Conservation (phyloP, 169 alveolate genomes). For the Plasmodium berghei region DNA sequence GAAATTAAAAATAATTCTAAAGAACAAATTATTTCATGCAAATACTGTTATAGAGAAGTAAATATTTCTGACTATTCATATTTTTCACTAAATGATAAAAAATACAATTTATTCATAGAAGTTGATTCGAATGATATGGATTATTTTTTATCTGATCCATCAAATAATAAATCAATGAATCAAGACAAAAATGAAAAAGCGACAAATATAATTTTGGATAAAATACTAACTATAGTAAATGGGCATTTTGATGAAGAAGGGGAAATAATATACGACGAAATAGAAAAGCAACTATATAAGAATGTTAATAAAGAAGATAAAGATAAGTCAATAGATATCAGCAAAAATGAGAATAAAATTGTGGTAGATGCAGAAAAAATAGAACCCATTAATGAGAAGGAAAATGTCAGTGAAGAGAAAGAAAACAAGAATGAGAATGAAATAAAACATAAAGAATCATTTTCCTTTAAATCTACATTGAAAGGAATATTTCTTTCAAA, state of each 20-base stretch:
- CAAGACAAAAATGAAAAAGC: neutral
- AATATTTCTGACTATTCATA: slow-evolving; percentile 30
- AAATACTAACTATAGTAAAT: neutral
- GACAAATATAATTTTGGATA: neutral
- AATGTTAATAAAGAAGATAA: neutral
- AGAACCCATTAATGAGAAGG: neutral
- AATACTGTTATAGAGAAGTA: slow-evolving; percentile 62
- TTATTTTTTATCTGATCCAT: neutral
- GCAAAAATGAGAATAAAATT: neutral
- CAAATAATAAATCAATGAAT: neutral
- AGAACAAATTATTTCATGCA: slow-evolving; percentile 27
- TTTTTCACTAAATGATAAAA: slow-evolving; percentile 17
- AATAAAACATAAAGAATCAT: slow-evolving; percentile 11
- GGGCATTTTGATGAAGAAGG: slow-evolving; percentile 3
- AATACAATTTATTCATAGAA: slow-evolving; percentile 18
- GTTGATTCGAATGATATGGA: slow-evolving; percentile 5
- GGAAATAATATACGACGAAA: neutral
- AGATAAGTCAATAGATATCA: neutral
- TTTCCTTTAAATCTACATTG: slow-evolving; percentile 30
- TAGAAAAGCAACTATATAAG: neutral
- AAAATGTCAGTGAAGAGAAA: neutral
- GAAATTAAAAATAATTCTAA: neutral
- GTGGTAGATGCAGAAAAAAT: neutral
- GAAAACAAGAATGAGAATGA: neutral
- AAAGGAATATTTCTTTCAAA: slow-evolving; percentile 36